Evolutionary conservation across 176 grass and related monocot genomes (phyloP).

Genomic region (Aegilops umbellulata): DNA sequence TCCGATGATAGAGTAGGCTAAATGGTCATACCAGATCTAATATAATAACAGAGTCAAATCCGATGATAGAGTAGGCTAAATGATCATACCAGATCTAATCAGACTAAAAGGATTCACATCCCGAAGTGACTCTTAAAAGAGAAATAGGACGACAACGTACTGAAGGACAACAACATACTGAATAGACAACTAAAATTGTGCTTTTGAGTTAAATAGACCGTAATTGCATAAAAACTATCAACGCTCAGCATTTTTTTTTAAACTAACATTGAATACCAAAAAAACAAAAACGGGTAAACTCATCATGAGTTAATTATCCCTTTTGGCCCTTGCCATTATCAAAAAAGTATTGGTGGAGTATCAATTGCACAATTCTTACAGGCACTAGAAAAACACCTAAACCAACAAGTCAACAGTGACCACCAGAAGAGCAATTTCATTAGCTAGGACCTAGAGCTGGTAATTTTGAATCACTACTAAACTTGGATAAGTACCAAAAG

Average conservation of each 20-base stretch:
- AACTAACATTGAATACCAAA: neutral
- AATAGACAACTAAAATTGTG: neutral
- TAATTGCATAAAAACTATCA: neutral
- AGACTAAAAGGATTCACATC: neutral
- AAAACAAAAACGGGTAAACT: neutral
- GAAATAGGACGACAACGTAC: neutral
- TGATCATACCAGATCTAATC: neutral
- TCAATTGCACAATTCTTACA: neutral
- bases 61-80: neutral
- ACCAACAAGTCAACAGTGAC: neutral
- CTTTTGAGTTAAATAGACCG: neutral
- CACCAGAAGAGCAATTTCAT: neutral
- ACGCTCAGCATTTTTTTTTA: neutral
- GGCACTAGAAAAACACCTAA: neutral
- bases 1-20: neutral
- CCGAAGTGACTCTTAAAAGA: neutral
- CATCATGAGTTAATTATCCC: neutral
- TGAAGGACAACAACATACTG: neutral
- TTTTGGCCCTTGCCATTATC: neutral
- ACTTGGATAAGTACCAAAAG: neutral
- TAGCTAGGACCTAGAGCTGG: neutral
- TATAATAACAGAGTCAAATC: neutral
- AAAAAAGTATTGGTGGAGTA: neutral
- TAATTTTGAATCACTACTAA: neutral
- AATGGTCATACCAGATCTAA: neutral